Evolutionary conservation across 352 stramenopile genomes (phyloP).

Genomic region (Pythium coloratum): DNA sequence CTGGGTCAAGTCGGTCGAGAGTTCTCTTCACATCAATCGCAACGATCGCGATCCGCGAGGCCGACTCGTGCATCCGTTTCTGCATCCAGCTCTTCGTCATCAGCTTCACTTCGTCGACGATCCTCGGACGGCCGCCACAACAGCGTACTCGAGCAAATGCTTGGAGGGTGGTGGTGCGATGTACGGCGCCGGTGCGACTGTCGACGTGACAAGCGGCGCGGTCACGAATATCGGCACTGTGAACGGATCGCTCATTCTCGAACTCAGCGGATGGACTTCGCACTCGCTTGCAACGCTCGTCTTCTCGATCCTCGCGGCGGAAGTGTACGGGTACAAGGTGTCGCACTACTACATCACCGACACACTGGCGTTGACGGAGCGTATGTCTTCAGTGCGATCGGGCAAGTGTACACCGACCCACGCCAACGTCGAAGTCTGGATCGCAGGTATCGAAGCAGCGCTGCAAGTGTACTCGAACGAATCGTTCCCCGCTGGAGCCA

Average conservation of each 20-base stretch:
- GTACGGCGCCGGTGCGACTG: background rate
- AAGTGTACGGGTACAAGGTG: conserved; percentile 39
- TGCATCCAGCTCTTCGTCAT: background rate
- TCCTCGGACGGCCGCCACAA: background rate
- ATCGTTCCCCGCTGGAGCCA: conserved; percentile 33
- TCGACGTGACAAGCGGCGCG: background rate
- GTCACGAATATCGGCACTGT: background rate
- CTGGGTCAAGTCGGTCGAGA: background rate
- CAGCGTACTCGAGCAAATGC: background rate
- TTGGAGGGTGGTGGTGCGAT: background rate
- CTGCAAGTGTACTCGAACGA: conserved; percentile 54
- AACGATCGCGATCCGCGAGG: background rate
- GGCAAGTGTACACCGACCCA: conserved; percentile 55
- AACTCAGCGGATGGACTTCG: conserved; percentile 41
- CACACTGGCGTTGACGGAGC: conserved; percentile 24
- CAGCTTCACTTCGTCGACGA: background rate
- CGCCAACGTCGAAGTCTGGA: conserved; percentile 59
- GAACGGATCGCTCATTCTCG: conserved; percentile 25
- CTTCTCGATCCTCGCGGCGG: conserved; percentile 44
- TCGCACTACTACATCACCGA: conserved; percentile 23
- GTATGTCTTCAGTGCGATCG: conserved; percentile 33
- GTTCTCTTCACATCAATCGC: background rate
- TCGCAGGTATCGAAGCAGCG: conserved; percentile 29
- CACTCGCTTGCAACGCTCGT: conserved; percentile 41
- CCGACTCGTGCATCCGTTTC: background rate